Evolutionary conservation across 2,329 filamentous ascomycete genomes (phyloP).

Genomic region (Colletotrichum sp.): DNA sequence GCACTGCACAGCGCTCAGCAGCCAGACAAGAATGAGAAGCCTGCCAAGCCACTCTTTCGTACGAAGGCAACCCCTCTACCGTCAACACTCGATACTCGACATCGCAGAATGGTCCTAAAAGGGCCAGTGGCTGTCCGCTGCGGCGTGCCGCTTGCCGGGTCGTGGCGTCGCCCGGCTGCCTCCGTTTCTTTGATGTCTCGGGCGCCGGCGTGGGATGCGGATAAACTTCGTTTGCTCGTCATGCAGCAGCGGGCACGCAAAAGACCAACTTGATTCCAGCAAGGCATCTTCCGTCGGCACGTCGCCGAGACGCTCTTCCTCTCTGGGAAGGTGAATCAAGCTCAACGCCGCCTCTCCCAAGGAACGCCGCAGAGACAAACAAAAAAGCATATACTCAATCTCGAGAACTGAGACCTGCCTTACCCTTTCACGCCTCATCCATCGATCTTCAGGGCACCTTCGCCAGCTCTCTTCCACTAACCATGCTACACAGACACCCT

Average conservation of each 20-base stretch:
- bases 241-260: neutral
- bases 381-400: constrained; percentile 6
- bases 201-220: neutral
- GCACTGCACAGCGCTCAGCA: neutral
- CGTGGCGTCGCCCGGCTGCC: constrained; percentile 7
- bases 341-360: constrained; percentile 12
- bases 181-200: constrained; percentile 8
- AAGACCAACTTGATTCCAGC: neutral
- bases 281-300: neutral
- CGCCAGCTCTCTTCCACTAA: neutral
- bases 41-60: neutral
- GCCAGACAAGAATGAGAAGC: neutral
- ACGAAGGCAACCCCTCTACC: neutral
- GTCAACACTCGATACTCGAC: neutral
- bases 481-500: neutral
- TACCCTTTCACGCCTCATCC: neutral
- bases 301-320: constrained; percentile 5
- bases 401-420: constrained; percentile 4
- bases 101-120: neutral
- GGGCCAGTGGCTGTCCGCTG: neutral
- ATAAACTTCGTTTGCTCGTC: neutral
- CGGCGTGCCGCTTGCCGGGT: constrained; percentile 2
- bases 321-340: neutral
- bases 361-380: constrained; percentile 5
- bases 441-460: neutral